Evolutionary conservation across 2,329 filamentous ascomycete species (phyloP), one percentile per base, ranked within the genome.

Genomic region (Thelonectria olida): DNA sequence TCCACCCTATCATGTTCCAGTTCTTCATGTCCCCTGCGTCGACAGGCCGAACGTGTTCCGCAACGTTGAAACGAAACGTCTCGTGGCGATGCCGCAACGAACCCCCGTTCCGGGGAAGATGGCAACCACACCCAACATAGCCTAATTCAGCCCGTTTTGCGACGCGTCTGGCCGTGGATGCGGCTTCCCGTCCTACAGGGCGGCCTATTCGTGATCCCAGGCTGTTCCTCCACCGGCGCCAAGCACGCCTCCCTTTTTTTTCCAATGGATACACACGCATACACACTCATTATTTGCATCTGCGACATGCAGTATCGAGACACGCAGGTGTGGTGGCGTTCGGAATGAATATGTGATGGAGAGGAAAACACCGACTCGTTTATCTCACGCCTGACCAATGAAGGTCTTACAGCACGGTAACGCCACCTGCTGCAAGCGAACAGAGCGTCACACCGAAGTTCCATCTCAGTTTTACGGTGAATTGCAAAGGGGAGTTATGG

Each of bases 81-180:
- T 62, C 50, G 53, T 63, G 55, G 47, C 59, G 55, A 65, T 54
- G 28, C 22, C 49, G 44, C 48, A 57, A 54, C 49, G 41, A 61
- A 25, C 41, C 52, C 52, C 58, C 28, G 39, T 55, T 56, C 58
- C 52, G 34, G 47, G 39, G 47, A 45, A 47, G 58, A 42, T 54
- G 51, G 52, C 39, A 56, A 52, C 27, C 23, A 20, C 47, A 36
- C 52, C 54, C 52, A 64, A 17, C 52, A 62, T 71, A 53, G 49
- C 69, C 69, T 45, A 72, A 72, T 70, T 38, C 61, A 72, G 69
- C 67, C 67, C 66, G 49, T 62, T 72, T 72, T 72, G 69, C 69
- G 69, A 72, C 58, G 67, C 69, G 62, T 65, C 67, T 63, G 67
- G 56, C 69, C 69, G 63, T 64, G 38, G 48, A 66, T 61, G 64